Conservation (phyloP, 257 asterid species). For the Penstemon eatonii region DNA sequence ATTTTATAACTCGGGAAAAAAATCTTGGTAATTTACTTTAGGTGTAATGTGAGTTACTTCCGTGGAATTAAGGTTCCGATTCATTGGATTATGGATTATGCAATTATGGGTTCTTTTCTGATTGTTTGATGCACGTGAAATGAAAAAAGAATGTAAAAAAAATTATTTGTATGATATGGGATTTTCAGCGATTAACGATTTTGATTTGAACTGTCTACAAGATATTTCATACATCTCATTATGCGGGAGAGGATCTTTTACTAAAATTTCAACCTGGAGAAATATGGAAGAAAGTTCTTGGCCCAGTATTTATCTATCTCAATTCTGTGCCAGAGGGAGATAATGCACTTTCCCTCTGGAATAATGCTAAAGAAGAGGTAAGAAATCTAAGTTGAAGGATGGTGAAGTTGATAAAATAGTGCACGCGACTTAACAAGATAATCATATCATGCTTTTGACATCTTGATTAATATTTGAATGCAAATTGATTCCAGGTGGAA, state of each 20-base stretch:
- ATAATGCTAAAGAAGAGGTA: conserved; percentile 69
- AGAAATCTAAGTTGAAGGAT: conserved; percentile 7
- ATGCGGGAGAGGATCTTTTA: conserved; percentile 59
- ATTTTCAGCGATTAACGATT: conserved; percentile 7
- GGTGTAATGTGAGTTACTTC: conserved; percentile 3
- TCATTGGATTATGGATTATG: not conserved
- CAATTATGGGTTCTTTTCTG: not conserved
- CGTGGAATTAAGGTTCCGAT: not conserved
- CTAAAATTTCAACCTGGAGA: conserved; percentile 59
- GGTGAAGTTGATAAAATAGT: not conserved
- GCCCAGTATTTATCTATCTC: conserved; percentile 65
- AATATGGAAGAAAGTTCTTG: conserved; percentile 74
- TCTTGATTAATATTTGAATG: not conserved
- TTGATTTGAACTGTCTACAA: conserved; percentile 30
- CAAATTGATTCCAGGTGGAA: conserved; percentile 43
- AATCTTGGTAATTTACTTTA: not conserved
- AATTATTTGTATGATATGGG: not conserved
- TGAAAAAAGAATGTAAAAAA: not conserved
- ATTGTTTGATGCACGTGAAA: not conserved
- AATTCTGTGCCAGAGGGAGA: conserved; percentile 44
- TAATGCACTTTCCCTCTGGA: conserved; percentile 56
- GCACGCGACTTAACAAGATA: not conserved
- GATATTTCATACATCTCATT: conserved; percentile 65
- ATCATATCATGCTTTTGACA: conserved; percentile 14
- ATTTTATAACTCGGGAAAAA: not conserved